phyloP scores from a whole-genome alignment of 1,139 yeast species.

The Hemisphaericaspora subhashii region DNA sequence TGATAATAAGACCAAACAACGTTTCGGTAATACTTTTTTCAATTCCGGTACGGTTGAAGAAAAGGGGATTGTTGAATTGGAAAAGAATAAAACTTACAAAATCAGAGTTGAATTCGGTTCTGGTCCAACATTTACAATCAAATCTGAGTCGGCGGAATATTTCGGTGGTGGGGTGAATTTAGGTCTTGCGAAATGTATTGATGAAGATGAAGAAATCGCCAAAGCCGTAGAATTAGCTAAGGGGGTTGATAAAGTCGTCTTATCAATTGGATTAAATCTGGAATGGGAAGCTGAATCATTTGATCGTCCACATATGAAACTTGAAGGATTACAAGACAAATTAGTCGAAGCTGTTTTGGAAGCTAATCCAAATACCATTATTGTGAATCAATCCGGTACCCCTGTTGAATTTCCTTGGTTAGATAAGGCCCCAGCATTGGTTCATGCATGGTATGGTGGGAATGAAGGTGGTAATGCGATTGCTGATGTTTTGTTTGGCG shows the following conservation, averaged over 20 bases:
- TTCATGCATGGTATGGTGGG: conserved; percentile 52
- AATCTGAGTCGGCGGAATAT: conserved; percentile 17
- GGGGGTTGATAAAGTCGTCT: conserved; percentile 37
- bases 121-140: conserved; percentile 40
- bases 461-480: conserved; percentile 26
- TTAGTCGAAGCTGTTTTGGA: conserved; percentile 46
- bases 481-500: conserved; percentile 27
- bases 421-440: conserved; percentile 41
- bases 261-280: conserved; percentile 40
- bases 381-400: conserved; percentile 64
- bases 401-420: conserved; percentile 64
- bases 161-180: conserved; percentile 32
- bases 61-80: conserved; percentile 34
- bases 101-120: conserved; percentile 54
- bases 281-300: conserved; percentile 39
- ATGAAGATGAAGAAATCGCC: conserved; percentile 22
- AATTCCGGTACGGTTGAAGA: conserved; percentile 52
- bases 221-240: conserved; percentile 29
- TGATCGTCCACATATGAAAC: conserved; percentile 30
- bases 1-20: conserved; percentile 56
- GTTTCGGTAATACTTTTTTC: conserved; percentile 44
- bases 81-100: conserved; percentile 42
- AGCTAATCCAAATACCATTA: conserved; percentile 51
- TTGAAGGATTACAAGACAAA: conserved; percentile 51
- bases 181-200: conserved; percentile 24